Percentiles rank a stretch among this genome's conserved stretches.
Evolutionary conservation across 176 grass and related monocot genomes (phyloP).

Genomic region (Carex myosuroides): DNA sequence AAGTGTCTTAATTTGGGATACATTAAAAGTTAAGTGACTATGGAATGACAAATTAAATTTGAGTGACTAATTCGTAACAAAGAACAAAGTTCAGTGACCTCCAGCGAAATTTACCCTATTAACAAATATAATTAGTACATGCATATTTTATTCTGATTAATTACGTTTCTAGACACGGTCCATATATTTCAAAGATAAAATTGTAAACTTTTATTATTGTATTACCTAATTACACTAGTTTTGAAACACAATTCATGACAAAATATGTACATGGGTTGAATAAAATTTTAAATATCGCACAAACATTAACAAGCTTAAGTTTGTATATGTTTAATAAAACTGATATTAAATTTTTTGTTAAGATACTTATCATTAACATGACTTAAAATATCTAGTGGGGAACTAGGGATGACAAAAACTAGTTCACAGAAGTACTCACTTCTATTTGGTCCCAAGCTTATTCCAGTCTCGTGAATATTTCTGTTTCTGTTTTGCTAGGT

Average conservation of each 20-base stretch:
- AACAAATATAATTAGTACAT: too few relatives aligned
- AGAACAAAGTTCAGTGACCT: too few relatives aligned
- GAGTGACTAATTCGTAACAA: too few relatives aligned
- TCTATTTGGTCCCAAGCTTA: not conserved
- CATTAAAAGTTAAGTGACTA: too few relatives aligned
- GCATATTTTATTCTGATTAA: too few relatives aligned
- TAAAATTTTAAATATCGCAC: not conserved
- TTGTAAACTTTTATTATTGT: too few relatives aligned
- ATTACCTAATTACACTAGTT: not conserved
- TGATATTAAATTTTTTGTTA: not conserved
- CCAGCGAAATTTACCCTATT: too few relatives aligned
- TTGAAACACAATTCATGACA: not conserved
- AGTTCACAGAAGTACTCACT: not conserved
- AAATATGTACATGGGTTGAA: not conserved
- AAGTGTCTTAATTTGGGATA: too few relatives aligned
- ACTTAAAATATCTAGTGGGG: not conserved
- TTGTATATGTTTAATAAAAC: not conserved
- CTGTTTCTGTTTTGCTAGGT: not conserved
- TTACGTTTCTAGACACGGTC: too few relatives aligned
- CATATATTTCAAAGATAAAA: too few relatives aligned
- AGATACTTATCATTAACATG: not conserved
- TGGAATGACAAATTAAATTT: too few relatives aligned
- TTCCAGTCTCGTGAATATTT: conserved; percentile 1
- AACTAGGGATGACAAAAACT: not conserved
- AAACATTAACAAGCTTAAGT: not conserved